Evolutionary conservation across 306 rosid genomes (phyloP).

Genomic region (Castanea mollissima): DNA sequence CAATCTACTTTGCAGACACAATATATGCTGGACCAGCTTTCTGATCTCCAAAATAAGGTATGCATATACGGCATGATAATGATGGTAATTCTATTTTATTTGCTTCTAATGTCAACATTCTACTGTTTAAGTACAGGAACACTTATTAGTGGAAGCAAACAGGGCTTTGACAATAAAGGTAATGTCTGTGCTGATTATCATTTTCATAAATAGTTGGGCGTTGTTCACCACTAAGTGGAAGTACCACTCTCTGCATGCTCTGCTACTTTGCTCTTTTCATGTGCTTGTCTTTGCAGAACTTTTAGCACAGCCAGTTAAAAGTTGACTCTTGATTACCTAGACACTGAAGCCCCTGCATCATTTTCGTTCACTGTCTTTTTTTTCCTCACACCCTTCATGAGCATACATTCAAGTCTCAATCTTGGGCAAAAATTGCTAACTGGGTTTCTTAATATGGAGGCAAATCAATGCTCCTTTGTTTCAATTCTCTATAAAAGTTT

Average conservation of each 20-base stretch:
- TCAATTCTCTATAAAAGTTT: too few species aligned
- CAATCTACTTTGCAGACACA: slow-evolving; percentile 73
- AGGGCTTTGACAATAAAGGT: slow-evolving; percentile 78
- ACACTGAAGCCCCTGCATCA: not conserved
- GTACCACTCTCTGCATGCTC: not conserved
- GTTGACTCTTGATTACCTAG: not conserved
- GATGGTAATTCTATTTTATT: not conserved
- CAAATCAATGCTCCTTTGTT: not conserved
- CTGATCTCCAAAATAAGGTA: slow-evolving; percentile 94
- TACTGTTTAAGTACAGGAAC: slow-evolving; percentile 56
- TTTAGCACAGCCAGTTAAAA: not conserved
- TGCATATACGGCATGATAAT: not conserved
- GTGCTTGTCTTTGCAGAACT: not conserved
- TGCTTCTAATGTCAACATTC: slow-evolving; percentile 10
- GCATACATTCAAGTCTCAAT: not conserved
- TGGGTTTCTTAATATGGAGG: not conserved
- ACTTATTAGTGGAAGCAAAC: slow-evolving; percentile 71
- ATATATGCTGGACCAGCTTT: slow-evolving; percentile 85
- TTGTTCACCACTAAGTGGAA: not conserved
- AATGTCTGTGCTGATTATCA: not conserved
- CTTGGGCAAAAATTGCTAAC: not conserved
- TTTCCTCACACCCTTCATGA: not conserved
- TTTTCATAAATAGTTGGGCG: not conserved
- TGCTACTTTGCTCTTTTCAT: not conserved
- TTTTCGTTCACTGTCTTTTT: not conserved